Conservation (phyloP, 2,329 filamentous ascomycete genomes). For the Paramyrothecium roridum region DNA sequence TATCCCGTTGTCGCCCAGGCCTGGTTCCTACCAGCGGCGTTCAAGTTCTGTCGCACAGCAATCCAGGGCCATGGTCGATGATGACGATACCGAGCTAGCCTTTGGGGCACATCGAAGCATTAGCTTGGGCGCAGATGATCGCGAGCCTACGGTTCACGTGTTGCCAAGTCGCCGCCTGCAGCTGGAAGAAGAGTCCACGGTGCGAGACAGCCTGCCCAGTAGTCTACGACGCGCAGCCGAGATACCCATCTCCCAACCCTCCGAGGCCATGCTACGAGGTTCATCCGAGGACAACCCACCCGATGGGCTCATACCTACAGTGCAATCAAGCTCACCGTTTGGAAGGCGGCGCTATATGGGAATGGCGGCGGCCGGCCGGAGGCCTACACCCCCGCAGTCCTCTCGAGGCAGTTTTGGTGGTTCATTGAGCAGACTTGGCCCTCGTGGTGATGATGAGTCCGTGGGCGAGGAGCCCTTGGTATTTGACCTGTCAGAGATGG, state of each 20-base stretch:
- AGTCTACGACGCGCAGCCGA: conserved; percentile 39
- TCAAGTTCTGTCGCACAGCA: conserved; percentile 69
- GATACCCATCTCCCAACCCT: conserved; percentile 33
- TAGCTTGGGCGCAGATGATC: conserved; percentile 63
- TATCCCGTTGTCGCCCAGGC: conserved; percentile 68
- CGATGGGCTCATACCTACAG: conserved; percentile 37
- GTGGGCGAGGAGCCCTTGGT: conserved; percentile 66
- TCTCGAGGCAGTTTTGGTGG: conserved; percentile 43
- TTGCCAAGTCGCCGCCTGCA: conserved; percentile 47
- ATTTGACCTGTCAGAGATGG: conserved; percentile 72
- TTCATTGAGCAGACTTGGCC: conserved; percentile 29
- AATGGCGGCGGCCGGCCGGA: conserved; percentile 31
- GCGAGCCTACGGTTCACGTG: conserved; percentile 62
- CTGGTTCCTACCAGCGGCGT: conserved; percentile 53
- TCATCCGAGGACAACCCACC: conserved; percentile 45
- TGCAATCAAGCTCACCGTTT: conserved; percentile 41
- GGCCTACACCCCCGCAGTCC: conserved; percentile 41
- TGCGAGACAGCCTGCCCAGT: conserved; percentile 13
- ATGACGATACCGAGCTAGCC: conserved; percentile 60
- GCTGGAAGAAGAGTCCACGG: conserved; percentile 26
- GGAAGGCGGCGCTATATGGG: conserved; percentile 44
- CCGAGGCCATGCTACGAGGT: conserved; percentile 36
- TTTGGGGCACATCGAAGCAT: conserved; percentile 63
- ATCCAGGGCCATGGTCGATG: conserved; percentile 48
- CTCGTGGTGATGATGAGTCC: conserved; percentile 43